Conservation (phyloP, 2,329 filamentous ascomycete genomes). For the Aspergillus hortae region DNA sequence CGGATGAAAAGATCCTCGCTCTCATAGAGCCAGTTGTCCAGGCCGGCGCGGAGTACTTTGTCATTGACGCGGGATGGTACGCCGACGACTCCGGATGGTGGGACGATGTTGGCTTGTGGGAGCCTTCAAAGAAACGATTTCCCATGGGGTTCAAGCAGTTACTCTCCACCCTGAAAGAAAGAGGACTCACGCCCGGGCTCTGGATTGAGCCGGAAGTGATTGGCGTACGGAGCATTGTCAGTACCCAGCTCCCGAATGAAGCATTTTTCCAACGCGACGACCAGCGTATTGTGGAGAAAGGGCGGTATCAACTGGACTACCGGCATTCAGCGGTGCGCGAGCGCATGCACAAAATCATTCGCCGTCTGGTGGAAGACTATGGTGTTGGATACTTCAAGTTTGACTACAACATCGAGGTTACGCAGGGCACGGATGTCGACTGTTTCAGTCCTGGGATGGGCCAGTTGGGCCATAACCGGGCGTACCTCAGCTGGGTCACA, state of each 20-base stretch:
- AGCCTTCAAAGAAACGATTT: conserved; percentile 30
- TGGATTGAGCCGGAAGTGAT: conserved; percentile 39
- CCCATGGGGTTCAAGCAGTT: conserved; percentile 28
- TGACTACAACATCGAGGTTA: conserved; percentile 38
- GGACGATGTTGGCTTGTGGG: conserved; percentile 36
- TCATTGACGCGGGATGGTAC: conserved; percentile 39
- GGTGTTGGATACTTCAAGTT: conserved; percentile 36
- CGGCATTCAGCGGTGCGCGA: conserved; percentile 23
- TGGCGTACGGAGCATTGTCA: conserved; percentile 26
- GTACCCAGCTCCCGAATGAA: conserved; percentile 22
- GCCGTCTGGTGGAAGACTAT: conserved; percentile 21
- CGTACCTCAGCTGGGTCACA: conserved; percentile 31
- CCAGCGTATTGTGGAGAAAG: conserved; percentile 28
- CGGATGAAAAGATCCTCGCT: conserved; percentile 30
- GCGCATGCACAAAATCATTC: conserved; percentile 23
- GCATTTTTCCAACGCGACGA: conserved; percentile 33
- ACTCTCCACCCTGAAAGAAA: conserved; percentile 20
- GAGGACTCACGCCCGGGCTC: conserved; percentile 28
- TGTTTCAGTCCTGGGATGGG: conserved; percentile 20
- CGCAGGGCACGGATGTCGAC: conserved; percentile 29
- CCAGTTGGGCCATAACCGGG: conserved; percentile 29
- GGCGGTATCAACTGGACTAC: conserved; percentile 34
- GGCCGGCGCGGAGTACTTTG: conserved; percentile 34
- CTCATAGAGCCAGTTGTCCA: conserved; percentile 25
- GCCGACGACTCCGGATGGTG: conserved; percentile 36